Conservation (phyloP, 2,329 filamentous ascomycete species). For the Cladosporium cucumerinum region DNA sequence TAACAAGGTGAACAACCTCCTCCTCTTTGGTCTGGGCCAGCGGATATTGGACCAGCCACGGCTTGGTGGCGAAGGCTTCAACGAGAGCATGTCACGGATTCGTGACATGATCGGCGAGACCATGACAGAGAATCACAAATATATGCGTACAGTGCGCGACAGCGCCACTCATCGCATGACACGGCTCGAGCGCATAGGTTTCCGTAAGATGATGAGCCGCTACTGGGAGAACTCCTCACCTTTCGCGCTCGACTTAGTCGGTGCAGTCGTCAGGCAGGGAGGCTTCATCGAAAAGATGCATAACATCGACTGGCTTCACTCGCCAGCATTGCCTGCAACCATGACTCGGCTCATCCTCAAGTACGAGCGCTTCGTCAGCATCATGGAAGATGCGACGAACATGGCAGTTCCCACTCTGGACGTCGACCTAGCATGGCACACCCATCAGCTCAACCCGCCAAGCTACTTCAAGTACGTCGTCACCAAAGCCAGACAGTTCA, state of each 20-base stretch:
- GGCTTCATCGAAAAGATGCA: slow-evolving; percentile 71
- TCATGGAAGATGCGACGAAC: slow-evolving; percentile 51
- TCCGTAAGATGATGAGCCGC: slow-evolving; percentile 65
- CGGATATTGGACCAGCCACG: slow-evolving; percentile 33
- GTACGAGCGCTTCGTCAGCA: slow-evolving; percentile 60
- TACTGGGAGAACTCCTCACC: slow-evolving; percentile 67
- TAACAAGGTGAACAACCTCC: slow-evolving; percentile 27
- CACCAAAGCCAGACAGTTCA: slow-evolving; percentile 52
- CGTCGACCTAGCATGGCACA: slow-evolving; percentile 76
- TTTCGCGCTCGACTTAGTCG: slow-evolving; percentile 63
- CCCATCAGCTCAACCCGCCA: slow-evolving; percentile 66
- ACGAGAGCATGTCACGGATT: slow-evolving; percentile 49
- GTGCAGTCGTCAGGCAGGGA: slow-evolving; percentile 64
- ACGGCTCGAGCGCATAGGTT: slow-evolving; percentile 37
- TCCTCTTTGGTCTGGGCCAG: slow-evolving; percentile 47
- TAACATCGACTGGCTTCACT: slow-evolving; percentile 74
- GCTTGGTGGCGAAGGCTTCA: slow-evolving; percentile 8
- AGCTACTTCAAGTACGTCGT: slow-evolving; percentile 61
- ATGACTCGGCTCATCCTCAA: slow-evolving; percentile 64
- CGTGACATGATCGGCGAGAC: slow-evolving; percentile 50
- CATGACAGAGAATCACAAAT: slow-evolving; percentile 36
- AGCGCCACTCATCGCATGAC: slow-evolving; percentile 15
- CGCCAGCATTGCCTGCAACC: slow-evolving; percentile 60
- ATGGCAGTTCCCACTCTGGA: slow-evolving; percentile 69
- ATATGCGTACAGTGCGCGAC: slow-evolving; percentile 40